Base-by-base conservation (phyloP, 2,329 filamentous ascomycete species). In the Pestalotiopsis sp. region DNA sequence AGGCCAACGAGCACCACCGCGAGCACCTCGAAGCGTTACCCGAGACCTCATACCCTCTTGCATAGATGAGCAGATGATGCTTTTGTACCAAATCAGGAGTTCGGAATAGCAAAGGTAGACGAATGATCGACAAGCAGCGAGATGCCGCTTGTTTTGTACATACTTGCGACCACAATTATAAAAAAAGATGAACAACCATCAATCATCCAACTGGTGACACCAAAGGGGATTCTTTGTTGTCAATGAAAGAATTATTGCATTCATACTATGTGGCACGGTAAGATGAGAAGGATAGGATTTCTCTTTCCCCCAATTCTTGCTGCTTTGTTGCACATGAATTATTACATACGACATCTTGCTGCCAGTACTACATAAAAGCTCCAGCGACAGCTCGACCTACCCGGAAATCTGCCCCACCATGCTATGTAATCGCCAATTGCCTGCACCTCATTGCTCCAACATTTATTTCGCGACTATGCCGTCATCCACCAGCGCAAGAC, bases 1-100 rank as follows among this genome's bases (percentile, higher is more conserved):
- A 98, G 95, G 95, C 95, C 71, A 90, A 98, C 79, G 94, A 97
- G 81, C 92, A 97, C 78, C 90, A 98, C 86, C 89, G 93, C 79
- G 87, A 91, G 80, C 89, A 94, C 80, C 90, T 98, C 73, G 89
- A 98, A 83, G 91, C 95, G 68, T 87, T 95, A 17, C 92, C 94
- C 38, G 84, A 89, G 73, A 94, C 93, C 20, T 90, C 93, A 71
- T 97, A 96, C 81, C 95, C 95, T 52, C 87, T 98, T 68, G 87
- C 83, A 79, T 86, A 70, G 60, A 68, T 60, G n/a, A 39, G 38
- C 31, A 49, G 45, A 13, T 58, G 17, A 57, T 31, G 41, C 14
- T 66, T 36, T 45, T 66, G 63, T 66, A 66, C 31, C 25, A 58
- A 66, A 27, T 20, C 27, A 23, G 63, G 31, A 36, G 45, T 38